phyloP scores from a whole-genome alignment of 31 red algal species.

The Bonnemaisonia californica region DNA sequence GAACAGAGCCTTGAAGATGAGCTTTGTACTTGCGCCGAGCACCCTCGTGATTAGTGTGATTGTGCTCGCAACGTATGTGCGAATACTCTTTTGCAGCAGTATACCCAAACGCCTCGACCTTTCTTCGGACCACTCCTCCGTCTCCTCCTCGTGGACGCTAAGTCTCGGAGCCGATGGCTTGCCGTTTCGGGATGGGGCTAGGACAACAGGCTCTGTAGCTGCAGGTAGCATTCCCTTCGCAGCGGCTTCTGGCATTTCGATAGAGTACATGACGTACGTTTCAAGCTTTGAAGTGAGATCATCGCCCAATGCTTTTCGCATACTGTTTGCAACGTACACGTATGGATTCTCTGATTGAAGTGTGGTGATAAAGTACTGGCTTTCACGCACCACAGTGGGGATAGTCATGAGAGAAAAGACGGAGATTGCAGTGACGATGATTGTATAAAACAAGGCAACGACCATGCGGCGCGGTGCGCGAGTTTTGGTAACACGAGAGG shows the following conservation, averaged over 20 bases:
- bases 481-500: conserved; percentile 20
- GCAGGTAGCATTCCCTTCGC: conserved; percentile 43
- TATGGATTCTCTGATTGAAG: conserved; percentile 96
- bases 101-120: conserved; percentile 83
- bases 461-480: conserved; percentile 63
- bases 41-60: conserved; percentile 74
- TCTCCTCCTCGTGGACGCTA: no score
- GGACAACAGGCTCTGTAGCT: background rate
- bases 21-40: conserved; percentile 78
- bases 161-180: background rate
- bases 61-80: conserved; percentile 67
- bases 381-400: conserved; percentile 89
- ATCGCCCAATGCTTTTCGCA: conserved; percentile 88
- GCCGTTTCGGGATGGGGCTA: background rate
- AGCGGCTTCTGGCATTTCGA: conserved; percentile 56
- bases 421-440: conserved; percentile 79
- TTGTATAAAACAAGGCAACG: conserved; percentile 80
- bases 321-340: conserved; percentile 89
- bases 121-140: conserved; percentile 76
- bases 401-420: conserved; percentile 87
- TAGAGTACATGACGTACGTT: conserved; percentile 75
- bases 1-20: conserved; percentile 87
- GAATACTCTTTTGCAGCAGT: conserved; percentile 84
- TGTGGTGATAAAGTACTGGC: conserved; percentile 90
- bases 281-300: conserved; percentile 89